Percentiles rank a stretch among this genome's conserved stretches.
Conservation (phyloP, 352 stramenopile genomes). For the Globisporangium spinosum region DNA sequence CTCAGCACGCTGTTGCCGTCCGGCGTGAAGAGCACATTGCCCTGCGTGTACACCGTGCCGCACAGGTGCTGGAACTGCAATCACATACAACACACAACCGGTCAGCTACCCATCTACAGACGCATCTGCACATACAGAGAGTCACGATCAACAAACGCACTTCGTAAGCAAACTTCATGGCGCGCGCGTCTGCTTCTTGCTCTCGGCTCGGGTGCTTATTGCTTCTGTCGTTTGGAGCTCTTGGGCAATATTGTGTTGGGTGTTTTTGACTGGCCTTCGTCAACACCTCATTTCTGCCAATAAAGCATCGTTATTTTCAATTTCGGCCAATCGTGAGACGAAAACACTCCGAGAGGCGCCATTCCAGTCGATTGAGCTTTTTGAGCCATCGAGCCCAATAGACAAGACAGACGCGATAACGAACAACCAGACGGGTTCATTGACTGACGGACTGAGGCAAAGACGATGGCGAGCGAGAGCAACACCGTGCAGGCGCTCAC, state of each 20-base stretch:
- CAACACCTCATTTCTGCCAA: conserved; percentile 30
- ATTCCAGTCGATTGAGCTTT: background rate
- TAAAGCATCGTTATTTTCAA: background rate
- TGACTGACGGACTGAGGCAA: background rate
- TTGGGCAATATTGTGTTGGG: background rate
- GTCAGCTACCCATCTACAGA: background rate
- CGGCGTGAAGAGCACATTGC: conserved; percentile 91
- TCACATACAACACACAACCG: background rate
- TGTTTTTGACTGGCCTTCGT: conserved; percentile 32
- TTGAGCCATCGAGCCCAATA: conserved; percentile 3
- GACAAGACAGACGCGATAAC: background rate
- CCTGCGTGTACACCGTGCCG: conserved; percentile 92
- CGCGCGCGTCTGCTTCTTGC: conserved; percentile 6
- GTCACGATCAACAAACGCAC: conserved; percentile 19
- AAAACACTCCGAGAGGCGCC: background rate
- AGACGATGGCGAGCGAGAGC: conserved; percentile 24
- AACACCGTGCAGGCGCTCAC: conserved; percentile 37
- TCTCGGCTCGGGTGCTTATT: conserved; percentile 3
- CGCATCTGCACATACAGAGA: background rate
- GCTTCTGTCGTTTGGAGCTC: conserved; percentile 23
- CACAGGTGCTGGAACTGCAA: conserved; percentile 91
- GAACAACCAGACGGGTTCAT: conserved; percentile 1
- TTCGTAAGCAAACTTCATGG: conserved; percentile 89
- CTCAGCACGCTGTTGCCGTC: conserved; percentile 91
- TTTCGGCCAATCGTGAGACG: conserved; percentile 32